These are phyloP conservation scores for Picea glauca DNA, from an alignment of 75 land plant species.

Conservation along the genomic window DNA sequence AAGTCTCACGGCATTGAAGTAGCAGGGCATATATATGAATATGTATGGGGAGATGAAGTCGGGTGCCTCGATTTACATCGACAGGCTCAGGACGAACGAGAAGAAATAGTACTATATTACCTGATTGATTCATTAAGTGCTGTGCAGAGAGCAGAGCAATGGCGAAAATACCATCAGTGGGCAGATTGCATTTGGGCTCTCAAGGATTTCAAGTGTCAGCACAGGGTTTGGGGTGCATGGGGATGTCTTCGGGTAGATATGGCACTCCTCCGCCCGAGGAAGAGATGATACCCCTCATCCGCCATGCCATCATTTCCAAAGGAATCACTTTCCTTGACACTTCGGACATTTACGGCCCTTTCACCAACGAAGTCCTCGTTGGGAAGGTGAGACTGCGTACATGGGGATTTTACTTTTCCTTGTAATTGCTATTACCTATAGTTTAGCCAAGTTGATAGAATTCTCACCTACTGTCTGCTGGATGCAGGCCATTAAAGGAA, in stretches of 20 bases:
- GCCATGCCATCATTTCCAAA: slow-evolving; percentile 38
- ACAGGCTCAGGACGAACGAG: no score
- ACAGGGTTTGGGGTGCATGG: slow-evolving; percentile 63
- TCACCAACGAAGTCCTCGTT: slow-evolving; percentile 49
- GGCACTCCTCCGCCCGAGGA: slow-evolving; percentile 47
- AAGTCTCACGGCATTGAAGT: no score
- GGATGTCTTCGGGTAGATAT: slow-evolving; percentile 44
- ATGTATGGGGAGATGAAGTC: no score
- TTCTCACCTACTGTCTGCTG: neutral
- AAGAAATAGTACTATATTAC: no score
- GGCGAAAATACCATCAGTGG: slow-evolving; percentile 6
- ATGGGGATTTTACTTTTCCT: slow-evolving; percentile 21
- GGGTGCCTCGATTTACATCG: no score
- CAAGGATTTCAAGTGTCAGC: slow-evolving; percentile 53
- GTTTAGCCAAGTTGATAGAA: neutral
- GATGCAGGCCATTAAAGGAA: slow-evolving; percentile 42
- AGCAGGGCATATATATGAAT: no score
- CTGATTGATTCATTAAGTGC: no score
- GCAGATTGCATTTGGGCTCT: slow-evolving; percentile 35
- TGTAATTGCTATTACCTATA: neutral
- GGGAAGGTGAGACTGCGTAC: slow-evolving; percentile 52
- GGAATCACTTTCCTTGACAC: slow-evolving; percentile 65
- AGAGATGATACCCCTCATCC: slow-evolving; percentile 39
- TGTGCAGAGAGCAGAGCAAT: no score
- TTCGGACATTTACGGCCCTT: slow-evolving; percentile 58